Evolutionary conservation across 2,329 filamentous ascomycete genomes (phyloP).

Genomic region (Neonectria sp.): DNA sequence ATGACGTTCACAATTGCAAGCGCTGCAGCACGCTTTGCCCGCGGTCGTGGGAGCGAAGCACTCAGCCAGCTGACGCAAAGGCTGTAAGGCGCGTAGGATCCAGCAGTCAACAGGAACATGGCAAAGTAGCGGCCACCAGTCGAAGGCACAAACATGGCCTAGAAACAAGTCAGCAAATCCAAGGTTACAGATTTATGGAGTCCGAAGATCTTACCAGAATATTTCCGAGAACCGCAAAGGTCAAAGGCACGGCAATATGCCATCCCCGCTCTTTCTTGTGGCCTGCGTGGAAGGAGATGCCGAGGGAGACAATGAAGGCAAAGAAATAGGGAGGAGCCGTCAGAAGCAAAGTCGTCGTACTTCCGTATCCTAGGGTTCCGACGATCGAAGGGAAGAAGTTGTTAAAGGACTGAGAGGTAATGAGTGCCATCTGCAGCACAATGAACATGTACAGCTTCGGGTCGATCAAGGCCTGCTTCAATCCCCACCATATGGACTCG

Average conservation of each 20-base stretch:
- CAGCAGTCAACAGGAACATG: constrained; percentile 25
- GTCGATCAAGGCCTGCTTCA: constrained; percentile 61
- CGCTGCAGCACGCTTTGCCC: constrained; percentile 21
- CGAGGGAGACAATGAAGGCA: constrained; percentile 53
- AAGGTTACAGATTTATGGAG: neutral
- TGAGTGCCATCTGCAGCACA: constrained; percentile 42
- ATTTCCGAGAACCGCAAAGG: constrained; percentile 53
- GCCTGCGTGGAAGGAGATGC: constrained; percentile 60
- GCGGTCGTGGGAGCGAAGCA: constrained; percentile 24
- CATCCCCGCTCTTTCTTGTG: constrained; percentile 61
- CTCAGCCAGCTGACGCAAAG: constrained; percentile 27
- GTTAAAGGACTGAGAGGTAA: constrained; percentile 54
- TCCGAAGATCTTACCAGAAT: neutral
- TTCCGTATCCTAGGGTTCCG: constrained; percentile 27
- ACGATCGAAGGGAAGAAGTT: constrained; percentile 52
- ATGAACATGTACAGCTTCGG: constrained; percentile 58
- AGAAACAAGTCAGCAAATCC: neutral
- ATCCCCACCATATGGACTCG: constrained; percentile 48
- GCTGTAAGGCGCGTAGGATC: constrained; percentile 24
- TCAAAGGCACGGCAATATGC: constrained; percentile 56
- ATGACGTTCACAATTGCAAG: constrained; percentile 26
- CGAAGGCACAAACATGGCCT: constrained; percentile 24
- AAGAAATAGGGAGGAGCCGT: constrained; percentile 33
- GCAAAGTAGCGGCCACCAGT: constrained; percentile 28
- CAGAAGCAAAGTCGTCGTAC: constrained; percentile 24